Conservation (phyloP, 352 stramenopile genomes). For the Phytopythium delawarense region DNA sequence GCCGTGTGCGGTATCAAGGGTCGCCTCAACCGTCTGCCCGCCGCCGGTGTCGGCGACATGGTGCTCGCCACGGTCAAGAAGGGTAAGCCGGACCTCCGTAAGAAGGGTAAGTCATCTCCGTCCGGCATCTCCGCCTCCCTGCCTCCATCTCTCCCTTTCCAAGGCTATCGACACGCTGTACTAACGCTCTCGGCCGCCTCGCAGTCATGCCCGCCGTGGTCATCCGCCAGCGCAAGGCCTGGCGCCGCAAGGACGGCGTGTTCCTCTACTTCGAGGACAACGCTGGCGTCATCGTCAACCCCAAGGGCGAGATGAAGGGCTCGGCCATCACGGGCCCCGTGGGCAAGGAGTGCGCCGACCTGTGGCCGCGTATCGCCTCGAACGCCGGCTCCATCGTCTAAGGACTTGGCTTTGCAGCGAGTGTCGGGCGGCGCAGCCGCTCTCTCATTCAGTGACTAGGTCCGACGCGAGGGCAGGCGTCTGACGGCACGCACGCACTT, state of each 20-base stretch:
- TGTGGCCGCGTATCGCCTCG: slow-evolving; percentile 99
- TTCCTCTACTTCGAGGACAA: slow-evolving; percentile 99
- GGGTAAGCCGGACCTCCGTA: slow-evolving; percentile 99
- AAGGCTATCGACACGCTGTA: no score
- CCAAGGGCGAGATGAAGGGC: slow-evolving; percentile 99
- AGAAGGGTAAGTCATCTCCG: slow-evolving; percentile 85
- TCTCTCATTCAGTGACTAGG: slow-evolving; percentile 9
- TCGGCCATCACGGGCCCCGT: slow-evolving; percentile 99
- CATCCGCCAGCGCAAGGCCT: slow-evolving; percentile 99
- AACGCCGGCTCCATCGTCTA: slow-evolving; percentile 99
- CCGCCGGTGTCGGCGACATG: slow-evolving; percentile 99
- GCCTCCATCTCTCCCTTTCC: background rate
- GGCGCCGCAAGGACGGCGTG: slow-evolving; percentile 98
- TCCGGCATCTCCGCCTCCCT: background rate
- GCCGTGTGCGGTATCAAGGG: slow-evolving; percentile 99
- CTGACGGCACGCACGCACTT: background rate
- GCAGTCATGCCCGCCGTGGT: slow-evolving; percentile 98
- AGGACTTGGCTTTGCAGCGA: slow-evolving; percentile 24
- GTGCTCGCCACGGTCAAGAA: slow-evolving; percentile 99
- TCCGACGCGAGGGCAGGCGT: background rate
- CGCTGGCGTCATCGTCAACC: slow-evolving; percentile 99
- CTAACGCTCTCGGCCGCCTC: background rate
- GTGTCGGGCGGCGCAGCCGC: background rate
- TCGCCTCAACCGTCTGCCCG: slow-evolving; percentile 98
- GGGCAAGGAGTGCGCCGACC: slow-evolving; percentile 99